Base-by-base conservation (phyloP, 495 filamentous ascomycete genomes). In the Aspergillus leporis region DNA sequence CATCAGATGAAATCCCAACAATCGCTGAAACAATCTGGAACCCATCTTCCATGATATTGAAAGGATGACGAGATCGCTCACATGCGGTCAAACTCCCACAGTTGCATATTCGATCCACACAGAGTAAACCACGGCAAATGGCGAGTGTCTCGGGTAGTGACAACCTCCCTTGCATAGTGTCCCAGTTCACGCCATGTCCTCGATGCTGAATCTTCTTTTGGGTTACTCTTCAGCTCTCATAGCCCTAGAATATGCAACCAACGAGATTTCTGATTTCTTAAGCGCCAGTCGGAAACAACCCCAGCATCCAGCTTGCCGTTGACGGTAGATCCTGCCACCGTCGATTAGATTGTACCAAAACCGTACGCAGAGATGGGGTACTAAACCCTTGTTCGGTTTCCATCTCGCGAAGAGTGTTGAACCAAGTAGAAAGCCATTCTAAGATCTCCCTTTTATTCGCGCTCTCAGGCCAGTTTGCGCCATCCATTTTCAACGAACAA, bases 11-110 rank as follows among this genome's bases (percentile, higher is more conserved):
- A 76, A 69, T 43, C 59, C 55, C n/a, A 84, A 71, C 51, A 82
- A n/a, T 68, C 0, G 66, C 75, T 12, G 66, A 74, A 30, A 79
- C 69, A 63, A 82, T 77, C 18, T 63, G 69, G 40, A 71, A 59
- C 28, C 77, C 73, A 53, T 81, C 68, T 61, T 72, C 51, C 57
- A 82, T 77, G 56, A 82, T 77, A 61, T 79, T 61, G 59, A 82
- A 82, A 30, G 53, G 66, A 59, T 14, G 76, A 83, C 21, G 72
- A 74, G 18, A 80, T 72, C 1, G 60, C 73, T 32, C 78, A 76
- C 14, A 78, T 52, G 22, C 77, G 68, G 63, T 82, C 75, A 65
- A 81, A 82, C 32, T 58, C 61, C 64, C 61, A 66, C 0, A 66
- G 30, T 31, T 54, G 57, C 64, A 66, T 66, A 23, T 32, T 51